A percentile compares a stretch with the other conserved stretches of the same genome.
These are phyloP conservation scores for Musa troglodytarum DNA, from an alignment of 176 grass and related monocot species.

Conservation along the genomic window DNA sequence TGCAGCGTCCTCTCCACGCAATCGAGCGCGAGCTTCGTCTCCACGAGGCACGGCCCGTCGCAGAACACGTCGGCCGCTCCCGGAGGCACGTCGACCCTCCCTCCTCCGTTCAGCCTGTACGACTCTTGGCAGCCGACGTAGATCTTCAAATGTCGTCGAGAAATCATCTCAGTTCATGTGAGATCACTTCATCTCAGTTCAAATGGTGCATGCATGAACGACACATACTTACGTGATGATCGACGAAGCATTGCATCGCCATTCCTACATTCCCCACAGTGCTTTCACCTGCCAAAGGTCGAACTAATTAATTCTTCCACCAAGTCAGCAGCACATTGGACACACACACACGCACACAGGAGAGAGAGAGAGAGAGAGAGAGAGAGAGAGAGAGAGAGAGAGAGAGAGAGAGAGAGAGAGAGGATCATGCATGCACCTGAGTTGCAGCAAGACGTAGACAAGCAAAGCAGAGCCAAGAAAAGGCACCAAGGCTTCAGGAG, in stretches of 20 bases:
- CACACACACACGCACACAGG: background rate
- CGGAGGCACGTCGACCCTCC: conserved; percentile 27
- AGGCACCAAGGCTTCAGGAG: conserved; percentile 10
- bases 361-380: conserved; percentile 8
- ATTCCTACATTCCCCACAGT: conserved; percentile 2
- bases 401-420: background rate
- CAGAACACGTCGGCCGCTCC: conserved; percentile 39
- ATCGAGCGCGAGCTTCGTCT: conserved; percentile 55
- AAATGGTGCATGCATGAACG: background rate
- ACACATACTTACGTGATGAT: conserved; percentile 24
- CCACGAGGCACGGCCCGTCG: conserved; percentile 49
- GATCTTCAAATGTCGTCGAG: conserved; percentile 20
- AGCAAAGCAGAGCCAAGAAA: conserved; percentile 20
- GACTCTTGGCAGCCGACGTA: conserved; percentile 47
- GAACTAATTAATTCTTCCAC: too few species aligned
- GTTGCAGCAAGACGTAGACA: conserved; percentile 20
- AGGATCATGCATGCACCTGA: conserved; percentile 4
- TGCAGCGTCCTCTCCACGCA: conserved; percentile 46
- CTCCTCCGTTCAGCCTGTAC: conserved; percentile 33
- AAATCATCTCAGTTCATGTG: background rate
- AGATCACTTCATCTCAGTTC: background rate
- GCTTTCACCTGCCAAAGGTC: background rate
- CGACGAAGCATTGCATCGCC: conserved; percentile 50
- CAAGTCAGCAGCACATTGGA: background rate
- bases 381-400: background rate